Conservation (phyloP, 345 rosid species). For the Bretschneidera sinensis region DNA sequence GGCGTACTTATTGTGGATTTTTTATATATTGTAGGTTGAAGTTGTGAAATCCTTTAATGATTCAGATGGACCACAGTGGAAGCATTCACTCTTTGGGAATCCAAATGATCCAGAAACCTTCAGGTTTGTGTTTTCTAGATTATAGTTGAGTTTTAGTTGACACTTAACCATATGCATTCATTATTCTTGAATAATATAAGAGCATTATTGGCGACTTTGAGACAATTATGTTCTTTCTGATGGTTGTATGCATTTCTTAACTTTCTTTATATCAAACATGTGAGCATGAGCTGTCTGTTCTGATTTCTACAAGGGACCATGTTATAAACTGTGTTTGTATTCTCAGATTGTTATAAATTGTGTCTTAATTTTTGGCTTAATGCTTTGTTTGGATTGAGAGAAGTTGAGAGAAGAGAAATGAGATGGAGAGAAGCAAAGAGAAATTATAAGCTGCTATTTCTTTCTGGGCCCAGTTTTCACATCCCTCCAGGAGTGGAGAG, state of each 20-base stretch:
- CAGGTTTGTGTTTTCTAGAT: conserved; percentile 50
- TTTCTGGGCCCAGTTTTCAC: too few relatives aligned
- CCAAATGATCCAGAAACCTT: conserved; percentile 92
- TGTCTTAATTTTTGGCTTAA: not conserved
- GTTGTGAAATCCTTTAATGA: conserved; percentile 81
- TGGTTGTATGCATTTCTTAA: too few relatives aligned
- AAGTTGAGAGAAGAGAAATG: too few relatives aligned
- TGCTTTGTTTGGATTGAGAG: too few relatives aligned
- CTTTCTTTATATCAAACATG: too few relatives aligned
- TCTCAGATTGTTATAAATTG: not conserved
- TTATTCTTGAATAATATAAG: not conserved
- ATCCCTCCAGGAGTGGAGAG: too few relatives aligned
- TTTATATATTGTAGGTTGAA: conserved; percentile 54
- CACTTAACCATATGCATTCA: too few relatives aligned
- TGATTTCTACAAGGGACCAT: not conserved
- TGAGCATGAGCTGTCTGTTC: too few relatives aligned
- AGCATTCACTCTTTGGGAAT: conserved; percentile 90
- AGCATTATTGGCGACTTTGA: not conserved
- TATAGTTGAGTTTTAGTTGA: not conserved
- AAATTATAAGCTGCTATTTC: too few relatives aligned
- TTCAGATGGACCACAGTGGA: conserved; percentile 84
- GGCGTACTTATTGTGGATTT: conserved; percentile 11
- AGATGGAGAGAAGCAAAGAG: too few relatives aligned
- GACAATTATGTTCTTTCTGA: not conserved
- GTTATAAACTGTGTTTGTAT: not conserved